Base-by-base conservation (phyloP, 768 basidiomycete species). In the Candolleomyces aberdarensis region DNA sequence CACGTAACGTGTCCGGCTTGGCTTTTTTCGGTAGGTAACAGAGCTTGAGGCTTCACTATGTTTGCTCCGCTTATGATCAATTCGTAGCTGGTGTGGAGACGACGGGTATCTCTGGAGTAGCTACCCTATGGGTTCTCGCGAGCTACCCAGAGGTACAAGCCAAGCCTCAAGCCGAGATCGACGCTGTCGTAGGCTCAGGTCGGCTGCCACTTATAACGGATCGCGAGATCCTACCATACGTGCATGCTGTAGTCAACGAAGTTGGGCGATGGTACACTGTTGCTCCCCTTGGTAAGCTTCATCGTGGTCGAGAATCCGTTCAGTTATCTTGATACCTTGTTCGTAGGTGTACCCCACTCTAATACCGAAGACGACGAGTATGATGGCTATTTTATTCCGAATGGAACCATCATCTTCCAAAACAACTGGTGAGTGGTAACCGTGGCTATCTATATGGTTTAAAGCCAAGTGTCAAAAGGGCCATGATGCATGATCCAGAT, bases 101-200 rank as follows among this genome's bases (percentile, higher is more conserved):
- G 2, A 26, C 29, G 1, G 56, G 53, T 39, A 19, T 39, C 67
- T 69, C 69, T n/a, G 72, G 71, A 10, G 65, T 68, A 20, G 76
- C 77, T 59, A 73, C 72, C 1, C 43, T 60, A 32, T 22, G 26
- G 53, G 19, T 26, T 15, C 15, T 40, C 40, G 29, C 41, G 43
- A 7, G 17, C 13, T 63, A 75, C 56, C 78, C 76, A 0, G 71
- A 74, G 1, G 66, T 74, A 5, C 76, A 76, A 55, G 63, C 62
- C 32, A 68, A 67, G 17, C 74, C 74, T 8, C 76, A 78, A 60
- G 70, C 63, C 0, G 78, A 80, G 59, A 63, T 81, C 11, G 79
- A 79, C 51, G 29, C 62, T 7, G 72, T 75, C 8, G 59, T 76
- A 19, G 74, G 73, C 0, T 56, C 57, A 3, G 70, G 65, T 9